A percentile compares a stretch with the other conserved stretches of the same genome.
Conservation (phyloP, 257 asterid species). For the Lantana camara region DNA sequence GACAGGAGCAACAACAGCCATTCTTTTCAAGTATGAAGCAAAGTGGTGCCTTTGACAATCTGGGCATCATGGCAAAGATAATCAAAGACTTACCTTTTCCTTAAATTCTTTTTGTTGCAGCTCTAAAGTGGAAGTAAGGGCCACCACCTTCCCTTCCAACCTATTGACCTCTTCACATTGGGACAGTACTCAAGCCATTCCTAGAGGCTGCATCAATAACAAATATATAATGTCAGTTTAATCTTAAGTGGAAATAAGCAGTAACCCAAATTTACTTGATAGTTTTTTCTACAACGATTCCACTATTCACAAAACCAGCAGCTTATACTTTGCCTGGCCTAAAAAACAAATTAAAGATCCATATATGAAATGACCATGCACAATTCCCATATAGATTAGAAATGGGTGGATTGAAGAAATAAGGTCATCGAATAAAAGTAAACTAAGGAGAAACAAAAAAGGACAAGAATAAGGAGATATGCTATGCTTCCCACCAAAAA, state of each 20-base stretch:
- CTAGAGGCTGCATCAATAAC: slow-evolving; percentile 61
- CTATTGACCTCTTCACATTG: slow-evolving; percentile 65
- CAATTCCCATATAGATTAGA: slow-evolving; percentile 24
- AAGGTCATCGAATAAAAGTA: slow-evolving; percentile 19
- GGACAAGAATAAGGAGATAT: slow-evolving; percentile 26
- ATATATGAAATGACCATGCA: slow-evolving; percentile 18
- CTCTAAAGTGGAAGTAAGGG: slow-evolving; percentile 67
- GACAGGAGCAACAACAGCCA: too few relatives aligned
- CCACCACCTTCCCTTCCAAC: slow-evolving; percentile 77
- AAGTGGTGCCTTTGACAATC: too few relatives aligned
- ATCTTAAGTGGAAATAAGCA: background rate
- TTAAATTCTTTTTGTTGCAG: slow-evolving; percentile 57
- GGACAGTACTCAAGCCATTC: slow-evolving; percentile 98
- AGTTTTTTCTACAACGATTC: background rate
- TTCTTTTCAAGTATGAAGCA: too few relatives aligned
- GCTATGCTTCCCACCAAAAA: slow-evolving; percentile 28
- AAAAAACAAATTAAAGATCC: background rate
- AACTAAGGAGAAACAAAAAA: slow-evolving; percentile 23
- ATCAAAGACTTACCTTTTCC: slow-evolving; percentile 50
- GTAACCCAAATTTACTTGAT: background rate
- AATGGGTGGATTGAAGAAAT: slow-evolving; percentile 7
- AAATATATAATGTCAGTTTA: slow-evolving; percentile 21
- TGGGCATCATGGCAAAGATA: too few relatives aligned
- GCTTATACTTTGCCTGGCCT: background rate
- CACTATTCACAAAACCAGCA: background rate